A percentile compares a stretch with the other conserved stretches of the same genome.
These are phyloP conservation scores for Vanderwaltozyma tropicalis DNA, from an alignment of 805 yeast genomes.

Conservation along the genomic window DNA sequence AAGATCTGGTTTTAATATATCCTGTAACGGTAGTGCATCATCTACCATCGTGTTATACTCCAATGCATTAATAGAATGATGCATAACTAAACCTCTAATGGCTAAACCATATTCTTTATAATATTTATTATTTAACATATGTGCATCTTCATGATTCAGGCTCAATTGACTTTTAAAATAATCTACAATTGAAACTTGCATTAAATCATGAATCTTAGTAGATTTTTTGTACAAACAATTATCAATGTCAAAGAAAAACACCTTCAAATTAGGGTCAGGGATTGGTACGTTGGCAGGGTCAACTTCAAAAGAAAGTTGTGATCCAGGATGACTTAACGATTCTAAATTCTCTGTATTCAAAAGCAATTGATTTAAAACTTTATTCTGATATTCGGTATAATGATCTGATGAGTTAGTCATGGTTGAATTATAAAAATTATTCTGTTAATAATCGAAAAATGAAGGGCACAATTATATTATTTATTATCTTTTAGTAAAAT, in stretches of 20 bases:
- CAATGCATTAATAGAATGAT: conserved; percentile 68
- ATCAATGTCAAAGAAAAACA: conserved; percentile 86
- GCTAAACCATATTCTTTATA: conserved; percentile 87
- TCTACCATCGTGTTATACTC: conserved; percentile 85
- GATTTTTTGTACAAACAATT: conserved; percentile 77
- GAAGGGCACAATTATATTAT: no score
- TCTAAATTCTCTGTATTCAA: conserved; percentile 26
- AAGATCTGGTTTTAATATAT: conserved; percentile 56
- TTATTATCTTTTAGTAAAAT: no score
- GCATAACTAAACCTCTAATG: conserved; percentile 68
- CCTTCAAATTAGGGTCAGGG: conserved; percentile 23
- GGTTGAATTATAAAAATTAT: no score
- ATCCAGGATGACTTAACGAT: conserved; percentile 29
- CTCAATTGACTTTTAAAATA: conserved; percentile 60
- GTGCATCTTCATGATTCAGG: conserved; percentile 65
- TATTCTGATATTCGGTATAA: conserved; percentile 9
- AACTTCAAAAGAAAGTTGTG: conserved; percentile 22
- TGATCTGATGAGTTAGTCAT: conserved; percentile 1
- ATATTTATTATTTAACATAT: conserved; percentile 56
- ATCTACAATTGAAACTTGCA: conserved; percentile 77
- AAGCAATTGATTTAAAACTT: conserved; percentile 18
- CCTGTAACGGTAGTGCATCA: conserved; percentile 80
- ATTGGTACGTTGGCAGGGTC: conserved; percentile 17
- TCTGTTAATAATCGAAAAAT: no score
- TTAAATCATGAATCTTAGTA: conserved; percentile 68